Evolutionary conservation across 2,329 filamentous ascomycete species (phyloP).

Genomic region (Alternaria postmessia): DNA sequence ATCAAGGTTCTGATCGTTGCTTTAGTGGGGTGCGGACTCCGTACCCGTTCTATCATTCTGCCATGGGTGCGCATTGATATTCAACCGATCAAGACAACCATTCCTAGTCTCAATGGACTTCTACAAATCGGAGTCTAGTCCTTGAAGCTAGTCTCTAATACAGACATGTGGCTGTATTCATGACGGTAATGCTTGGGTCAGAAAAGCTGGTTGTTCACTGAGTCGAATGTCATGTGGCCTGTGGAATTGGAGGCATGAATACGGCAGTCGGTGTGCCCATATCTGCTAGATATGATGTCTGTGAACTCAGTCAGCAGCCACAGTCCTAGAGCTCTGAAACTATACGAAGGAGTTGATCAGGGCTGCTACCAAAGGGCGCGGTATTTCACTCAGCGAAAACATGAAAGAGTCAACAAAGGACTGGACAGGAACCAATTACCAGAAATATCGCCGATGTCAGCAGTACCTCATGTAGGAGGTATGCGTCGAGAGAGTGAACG

Average conservation of each 20-base stretch:
- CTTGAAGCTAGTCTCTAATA: background rate
- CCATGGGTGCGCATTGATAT: background rate
- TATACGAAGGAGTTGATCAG: no score
- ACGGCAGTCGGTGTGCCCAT: no score
- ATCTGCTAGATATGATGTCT: no score
- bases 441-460: background rate
- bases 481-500: background rate
- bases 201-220: background rate
- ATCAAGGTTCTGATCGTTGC: background rate
- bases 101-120: background rate
- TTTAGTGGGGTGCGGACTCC: background rate
- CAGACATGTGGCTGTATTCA: background rate
- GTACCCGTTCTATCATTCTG: background rate
- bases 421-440: no score
- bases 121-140: background rate
- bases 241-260: no score
- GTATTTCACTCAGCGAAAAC: no score
- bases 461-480: background rate
- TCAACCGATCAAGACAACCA: background rate
- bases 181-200: background rate
- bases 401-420: no score
- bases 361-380: no score
- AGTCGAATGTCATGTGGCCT: background rate
- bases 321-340: no score
- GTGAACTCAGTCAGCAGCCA: no score